Percentiles rank a stretch among this genome's conserved stretches.
phyloP scores from a whole-genome alignment of 176 grass and related monocot genomes.

The Zizania latifolia region DNA sequence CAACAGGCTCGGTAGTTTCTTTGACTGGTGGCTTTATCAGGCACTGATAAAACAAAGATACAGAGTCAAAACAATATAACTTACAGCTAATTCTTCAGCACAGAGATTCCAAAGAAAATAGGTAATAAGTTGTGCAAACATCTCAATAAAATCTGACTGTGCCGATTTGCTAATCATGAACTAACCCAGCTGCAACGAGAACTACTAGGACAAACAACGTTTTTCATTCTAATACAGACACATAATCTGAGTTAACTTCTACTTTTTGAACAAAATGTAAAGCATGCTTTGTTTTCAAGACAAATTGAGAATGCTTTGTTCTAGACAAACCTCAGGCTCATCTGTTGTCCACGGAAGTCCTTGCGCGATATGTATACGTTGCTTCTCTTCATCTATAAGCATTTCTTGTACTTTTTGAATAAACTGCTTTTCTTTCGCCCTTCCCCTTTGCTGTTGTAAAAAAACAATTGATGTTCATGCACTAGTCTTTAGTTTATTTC shows the following conservation, averaged over 20 bases:
- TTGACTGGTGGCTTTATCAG: slow-evolving; percentile 69
- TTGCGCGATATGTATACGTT: slow-evolving; percentile 77
- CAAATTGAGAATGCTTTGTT: background rate
- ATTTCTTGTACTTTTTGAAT: slow-evolving; percentile 76
- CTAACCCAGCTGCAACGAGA: background rate
- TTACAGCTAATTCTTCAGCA: background rate
- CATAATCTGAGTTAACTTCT: background rate
- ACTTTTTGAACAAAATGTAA: background rate
- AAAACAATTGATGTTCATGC: slow-evolving; percentile 1
- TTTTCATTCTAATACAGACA: too few relatives aligned
- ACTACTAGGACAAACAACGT: too few relatives aligned
- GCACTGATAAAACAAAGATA: slow-evolving; percentile 40
- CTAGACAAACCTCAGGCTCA: slow-evolving; percentile 66
- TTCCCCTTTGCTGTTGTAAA: slow-evolving; percentile 71
- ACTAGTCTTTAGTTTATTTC: slow-evolving; percentile 17
- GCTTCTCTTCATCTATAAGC: slow-evolving; percentile 69
- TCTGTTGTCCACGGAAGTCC: slow-evolving; percentile 92
- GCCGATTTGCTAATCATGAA: background rate
- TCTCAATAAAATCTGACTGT: background rate
- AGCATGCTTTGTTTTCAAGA: background rate
- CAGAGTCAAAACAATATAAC: background rate
- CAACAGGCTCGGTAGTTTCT: slow-evolving; percentile 74
- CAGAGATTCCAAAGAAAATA: background rate
- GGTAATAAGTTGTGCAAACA: background rate
- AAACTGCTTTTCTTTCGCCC: slow-evolving; percentile 69